Percentiles rank a stretch among this genome's conserved stretches.
These are phyloP conservation scores for Acorus calamus DNA, from an alignment of 106 monocot genomes.

Conservation along the genomic window DNA sequence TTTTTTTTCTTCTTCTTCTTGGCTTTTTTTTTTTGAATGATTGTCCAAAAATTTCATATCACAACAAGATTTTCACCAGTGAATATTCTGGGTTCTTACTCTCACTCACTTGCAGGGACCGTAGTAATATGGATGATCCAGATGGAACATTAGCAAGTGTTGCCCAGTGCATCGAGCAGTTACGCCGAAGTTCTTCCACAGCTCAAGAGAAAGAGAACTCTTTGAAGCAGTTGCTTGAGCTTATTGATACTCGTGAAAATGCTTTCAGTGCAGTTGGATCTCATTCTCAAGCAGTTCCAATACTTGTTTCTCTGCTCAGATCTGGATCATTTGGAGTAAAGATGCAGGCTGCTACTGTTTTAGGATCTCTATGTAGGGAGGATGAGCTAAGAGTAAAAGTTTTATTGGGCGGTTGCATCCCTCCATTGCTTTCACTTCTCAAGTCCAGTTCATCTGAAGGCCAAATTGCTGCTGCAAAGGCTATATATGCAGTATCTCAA, in stretches of 20 bases:
- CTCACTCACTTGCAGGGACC: conserved; percentile 36
- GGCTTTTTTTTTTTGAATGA: too few relatives aligned
- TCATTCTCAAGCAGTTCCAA: conserved; percentile 93
- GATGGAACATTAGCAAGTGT: conserved; percentile 91
- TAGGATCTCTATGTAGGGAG: conserved; percentile 88
- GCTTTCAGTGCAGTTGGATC: conserved; percentile 95
- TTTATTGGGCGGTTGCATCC: conserved; percentile 92
- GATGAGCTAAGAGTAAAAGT: conserved; percentile 94
- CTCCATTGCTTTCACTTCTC: conserved; percentile 80
- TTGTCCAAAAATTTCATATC: too few relatives aligned
- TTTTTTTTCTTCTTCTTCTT: too few relatives aligned
- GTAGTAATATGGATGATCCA: conserved; percentile 65
- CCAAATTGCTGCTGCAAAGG: conserved; percentile 83
- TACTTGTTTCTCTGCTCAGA: conserved; percentile 91
- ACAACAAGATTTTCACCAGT: too few relatives aligned
- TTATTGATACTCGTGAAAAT: conserved; percentile 75
- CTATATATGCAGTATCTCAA: conserved; percentile 92
- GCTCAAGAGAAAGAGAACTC: conserved; percentile 77
- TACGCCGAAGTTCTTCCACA: conserved; percentile 57
- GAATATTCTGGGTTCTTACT: too few relatives aligned
- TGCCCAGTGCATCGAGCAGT: conserved; percentile 88
- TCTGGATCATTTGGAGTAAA: conserved; percentile 78
- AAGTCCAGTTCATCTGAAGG: conserved; percentile 69
- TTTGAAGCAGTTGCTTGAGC: conserved; percentile 80
- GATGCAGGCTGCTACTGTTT: conserved; percentile 60